Evolutionary conservation across 2,329 filamentous ascomycete species (phyloP), one percentile per base, ranked within the genome.

Genomic region (Cladosporium halotolerans): DNA sequence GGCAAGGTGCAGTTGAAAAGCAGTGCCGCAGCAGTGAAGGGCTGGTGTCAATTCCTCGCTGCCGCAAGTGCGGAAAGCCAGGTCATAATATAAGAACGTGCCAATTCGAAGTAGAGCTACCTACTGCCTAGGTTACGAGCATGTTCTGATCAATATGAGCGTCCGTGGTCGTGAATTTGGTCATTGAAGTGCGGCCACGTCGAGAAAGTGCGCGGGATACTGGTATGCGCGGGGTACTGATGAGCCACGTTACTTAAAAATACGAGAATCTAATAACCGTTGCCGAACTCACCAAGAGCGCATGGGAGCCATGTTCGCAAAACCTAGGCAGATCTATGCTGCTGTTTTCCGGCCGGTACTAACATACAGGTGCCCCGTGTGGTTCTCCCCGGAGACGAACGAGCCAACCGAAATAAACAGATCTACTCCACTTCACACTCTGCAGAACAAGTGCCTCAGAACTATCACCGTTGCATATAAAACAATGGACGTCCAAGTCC

Each of bases 381-480:
- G 34, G 6, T 23, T 46, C 11, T 46, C 38, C 23, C 19, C 16
- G n/a, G 16, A 46, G 50, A 40, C 13, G 50, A 46, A 11, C 42
- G 45, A 34, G 34, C 39, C 28, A 32, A 38, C 36, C 14, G 32
- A 31, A 40, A 43, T 43, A 41, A 46, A 49, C 44, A 36, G 54
- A 53, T 48, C 33, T 52, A 45, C 43, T n/a, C 53, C 53, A n/a
- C 47, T 55, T 13, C 38, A 53, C 31, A 43, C 40, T 23, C 42
- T 43, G 32, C 43, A 56, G 44, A 56, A 43, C 23, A 39, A 53
- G 13, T 49, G 34, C 31, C 52, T n/a, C n/a, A n/a, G n/a, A n/a
- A n/a, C n/a, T n/a, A n/a, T n/a, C n/a, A n/a, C n/a, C n/a, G n/a
- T n/a, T 57, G 52, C 52, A 39, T 55, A 57, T 33, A 54, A 54